Percentiles rank a stretch among this genome's conserved stretches.
phyloP scores from a whole-genome alignment of 2,329 filamentous ascomycete genomes.

The Ophiostoma sp. region DNA sequence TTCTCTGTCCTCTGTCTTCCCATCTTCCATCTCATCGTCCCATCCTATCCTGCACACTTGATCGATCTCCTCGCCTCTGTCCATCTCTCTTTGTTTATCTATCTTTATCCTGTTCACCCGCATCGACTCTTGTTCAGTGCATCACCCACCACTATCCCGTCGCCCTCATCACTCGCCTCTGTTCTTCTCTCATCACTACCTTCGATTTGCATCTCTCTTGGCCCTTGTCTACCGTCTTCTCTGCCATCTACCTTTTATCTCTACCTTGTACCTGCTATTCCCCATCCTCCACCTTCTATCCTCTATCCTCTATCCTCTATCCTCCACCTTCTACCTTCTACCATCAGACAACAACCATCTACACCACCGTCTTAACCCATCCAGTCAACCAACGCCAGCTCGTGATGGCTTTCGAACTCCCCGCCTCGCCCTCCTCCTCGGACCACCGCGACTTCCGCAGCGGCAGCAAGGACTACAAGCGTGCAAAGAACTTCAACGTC shows the following conservation, averaged over 20 bases:
- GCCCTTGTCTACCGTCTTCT: not conserved
- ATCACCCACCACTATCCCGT: too few species aligned
- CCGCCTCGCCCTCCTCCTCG: constrained; percentile 21
- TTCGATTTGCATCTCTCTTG: not conserved
- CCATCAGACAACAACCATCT: too few species aligned
- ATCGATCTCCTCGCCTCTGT: too few species aligned
- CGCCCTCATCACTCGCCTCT: not conserved
- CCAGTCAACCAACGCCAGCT: not conserved
- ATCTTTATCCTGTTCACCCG: too few species aligned
- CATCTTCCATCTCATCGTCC: too few species aligned
- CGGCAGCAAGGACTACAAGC: constrained; percentile 40
- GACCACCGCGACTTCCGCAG: constrained; percentile 42
- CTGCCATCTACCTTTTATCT: not conserved
- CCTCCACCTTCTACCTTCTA: not conserved
- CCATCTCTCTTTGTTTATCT: too few species aligned
- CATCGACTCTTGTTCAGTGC: too few species aligned
- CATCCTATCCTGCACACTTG: too few species aligned
- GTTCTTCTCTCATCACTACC: not conserved
- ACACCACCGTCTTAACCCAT: not conserved
- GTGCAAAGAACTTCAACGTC: constrained; percentile 38
- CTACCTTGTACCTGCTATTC: not conserved
- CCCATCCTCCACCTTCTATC: not conserved
- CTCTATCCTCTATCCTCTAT: not conserved
- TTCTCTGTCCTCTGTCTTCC: too few species aligned
- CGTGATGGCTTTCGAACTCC: constrained; percentile 22